Conservation (phyloP, 768 basidiomycete genomes). For the Termitomyces sp. region DNA sequence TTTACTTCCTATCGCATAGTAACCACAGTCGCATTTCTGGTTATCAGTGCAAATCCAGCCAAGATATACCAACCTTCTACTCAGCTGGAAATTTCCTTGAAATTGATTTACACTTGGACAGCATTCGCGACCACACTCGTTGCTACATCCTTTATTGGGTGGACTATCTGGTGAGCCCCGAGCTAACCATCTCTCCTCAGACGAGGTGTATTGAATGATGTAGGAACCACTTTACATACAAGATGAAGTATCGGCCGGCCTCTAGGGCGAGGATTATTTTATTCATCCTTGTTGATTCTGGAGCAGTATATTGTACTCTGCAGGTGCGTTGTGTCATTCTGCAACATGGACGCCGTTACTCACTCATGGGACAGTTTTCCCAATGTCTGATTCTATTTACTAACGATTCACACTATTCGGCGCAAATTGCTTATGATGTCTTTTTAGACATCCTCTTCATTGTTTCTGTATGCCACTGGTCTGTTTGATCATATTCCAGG, state of each 20-base stretch:
- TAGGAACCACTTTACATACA: not conserved
- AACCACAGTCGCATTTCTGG: not conserved
- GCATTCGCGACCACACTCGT: not conserved
- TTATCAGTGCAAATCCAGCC: not conserved
- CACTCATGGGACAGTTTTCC: not conserved
- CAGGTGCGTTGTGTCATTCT: not conserved
- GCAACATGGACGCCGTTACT: not conserved
- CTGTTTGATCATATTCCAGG: not conserved
- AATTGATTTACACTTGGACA: not conserved
- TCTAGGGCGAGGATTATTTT: not conserved
- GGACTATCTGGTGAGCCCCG: not conserved
- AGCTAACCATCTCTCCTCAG: not conserved
- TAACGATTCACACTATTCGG: not conserved
- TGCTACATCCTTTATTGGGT: not conserved
- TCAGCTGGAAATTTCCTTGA: not conserved
- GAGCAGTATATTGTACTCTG: not conserved
- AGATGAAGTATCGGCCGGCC: not conserved
- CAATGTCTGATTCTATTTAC: not conserved
- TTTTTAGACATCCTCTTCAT: not conserved
- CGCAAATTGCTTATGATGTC: not conserved
- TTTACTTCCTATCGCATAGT: not conserved
- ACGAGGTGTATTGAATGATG: not conserved
- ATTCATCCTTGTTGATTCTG: not conserved
- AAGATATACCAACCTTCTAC: not conserved
- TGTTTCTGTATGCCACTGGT: not conserved